These are phyloP conservation scores for Xylariaceae sp. DNA, from an alignment of 2,329 filamentous ascomycete genomes.

Conservation along the genomic window DNA sequence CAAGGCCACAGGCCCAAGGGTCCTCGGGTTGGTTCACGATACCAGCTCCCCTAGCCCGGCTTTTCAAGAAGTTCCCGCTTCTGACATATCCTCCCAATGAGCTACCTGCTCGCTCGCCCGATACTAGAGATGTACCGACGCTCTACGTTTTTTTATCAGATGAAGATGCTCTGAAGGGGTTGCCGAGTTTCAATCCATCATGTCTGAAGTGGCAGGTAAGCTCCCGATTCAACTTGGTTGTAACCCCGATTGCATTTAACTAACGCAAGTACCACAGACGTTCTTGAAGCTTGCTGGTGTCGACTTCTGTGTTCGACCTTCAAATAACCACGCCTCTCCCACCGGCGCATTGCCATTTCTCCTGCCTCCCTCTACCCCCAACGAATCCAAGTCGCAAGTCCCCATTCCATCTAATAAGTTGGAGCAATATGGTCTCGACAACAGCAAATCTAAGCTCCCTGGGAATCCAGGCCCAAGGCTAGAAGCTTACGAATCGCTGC, in stretches of 20 bases:
- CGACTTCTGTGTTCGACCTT: constrained; percentile 70
- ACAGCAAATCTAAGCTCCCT: constrained; percentile 49
- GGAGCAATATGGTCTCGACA: constrained; percentile 69
- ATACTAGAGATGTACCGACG: constrained; percentile 54
- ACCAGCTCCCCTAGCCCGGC: constrained; percentile 76
- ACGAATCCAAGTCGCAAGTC: constrained; percentile 40
- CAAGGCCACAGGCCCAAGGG: constrained; percentile 31
- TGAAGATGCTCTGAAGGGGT: constrained; percentile 64
- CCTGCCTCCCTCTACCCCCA: constrained; percentile 58
- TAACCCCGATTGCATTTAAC: background rate
- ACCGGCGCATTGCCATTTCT: constrained; percentile 89
- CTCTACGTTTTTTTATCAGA: constrained; percentile 80
- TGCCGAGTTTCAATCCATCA: constrained; percentile 86
- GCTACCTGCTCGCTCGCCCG: constrained; percentile 61
- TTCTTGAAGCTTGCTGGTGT: constrained; percentile 81
- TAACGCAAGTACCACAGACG: constrained; percentile 58
- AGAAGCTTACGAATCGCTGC: constrained; percentile 78
- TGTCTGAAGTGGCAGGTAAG: constrained; percentile 96
- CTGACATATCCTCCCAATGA: constrained; percentile 76
- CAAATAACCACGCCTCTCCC: constrained; percentile 93
- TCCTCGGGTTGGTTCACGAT: constrained; percentile 59
- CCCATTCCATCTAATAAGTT: constrained; percentile 71
- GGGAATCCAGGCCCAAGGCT: constrained; percentile 63
- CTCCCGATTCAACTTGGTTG: constrained; percentile 15
- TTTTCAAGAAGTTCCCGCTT: constrained; percentile 88